Conservation (phyloP, 2,329 filamentous ascomycete species). For the Fusarium liriodendri region DNA sequence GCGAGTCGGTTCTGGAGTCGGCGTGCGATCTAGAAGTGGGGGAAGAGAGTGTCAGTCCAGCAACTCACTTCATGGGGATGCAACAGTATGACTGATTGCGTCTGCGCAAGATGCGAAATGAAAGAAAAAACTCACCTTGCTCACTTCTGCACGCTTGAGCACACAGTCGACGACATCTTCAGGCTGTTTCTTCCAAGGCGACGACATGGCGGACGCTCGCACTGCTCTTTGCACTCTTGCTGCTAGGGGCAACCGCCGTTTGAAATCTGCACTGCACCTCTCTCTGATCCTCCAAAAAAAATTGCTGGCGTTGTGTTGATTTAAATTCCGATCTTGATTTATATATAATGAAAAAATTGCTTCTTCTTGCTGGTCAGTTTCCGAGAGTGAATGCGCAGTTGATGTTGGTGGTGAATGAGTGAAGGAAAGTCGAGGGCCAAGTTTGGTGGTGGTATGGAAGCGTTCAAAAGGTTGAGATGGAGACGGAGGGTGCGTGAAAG, state of each 20-base stretch:
- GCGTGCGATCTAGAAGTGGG: constrained; percentile 80
- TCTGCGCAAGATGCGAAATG: background rate
- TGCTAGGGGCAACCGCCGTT: constrained; percentile 36
- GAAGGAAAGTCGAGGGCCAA: background rate
- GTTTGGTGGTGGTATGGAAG: background rate
- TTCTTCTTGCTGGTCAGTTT: background rate
- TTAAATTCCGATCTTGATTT: background rate
- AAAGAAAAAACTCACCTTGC: constrained; percentile 68
- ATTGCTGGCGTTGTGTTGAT: background rate
- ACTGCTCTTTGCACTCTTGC: constrained; percentile 33
- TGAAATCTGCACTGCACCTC: constrained; percentile 2
- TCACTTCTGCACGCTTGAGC: constrained; percentile 78
- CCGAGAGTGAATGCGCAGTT: background rate
- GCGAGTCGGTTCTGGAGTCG: constrained; percentile 93
- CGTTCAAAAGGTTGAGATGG: background rate
- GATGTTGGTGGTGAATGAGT: constrained; percentile 3
- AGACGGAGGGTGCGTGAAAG: constrained; percentile 11
- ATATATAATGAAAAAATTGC: background rate
- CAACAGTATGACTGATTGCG: background rate
- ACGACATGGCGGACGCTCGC: constrained; percentile 62
- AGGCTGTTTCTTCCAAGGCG: constrained; percentile 71
- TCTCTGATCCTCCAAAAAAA: background rate
- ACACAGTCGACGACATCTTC: constrained; percentile 76
- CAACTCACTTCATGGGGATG: background rate
- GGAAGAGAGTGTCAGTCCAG: constrained; percentile 22